These are phyloP conservation scores for Calonectria hawksworthii DNA, from an alignment of 2,329 filamentous ascomycete species.

Conservation along the genomic window DNA sequence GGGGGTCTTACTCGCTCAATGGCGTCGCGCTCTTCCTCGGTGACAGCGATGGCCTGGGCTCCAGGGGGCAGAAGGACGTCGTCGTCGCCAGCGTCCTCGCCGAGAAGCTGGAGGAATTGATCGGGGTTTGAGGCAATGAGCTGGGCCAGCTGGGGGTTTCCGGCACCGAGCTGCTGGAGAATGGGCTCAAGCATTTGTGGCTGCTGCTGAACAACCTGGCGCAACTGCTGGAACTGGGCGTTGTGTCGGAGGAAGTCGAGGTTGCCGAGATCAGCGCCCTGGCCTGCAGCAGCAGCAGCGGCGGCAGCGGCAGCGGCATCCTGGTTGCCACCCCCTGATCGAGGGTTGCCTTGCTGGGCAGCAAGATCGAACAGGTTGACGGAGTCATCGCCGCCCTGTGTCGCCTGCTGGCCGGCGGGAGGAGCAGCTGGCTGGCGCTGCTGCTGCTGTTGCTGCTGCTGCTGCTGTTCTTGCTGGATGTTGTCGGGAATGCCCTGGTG, in stretches of 20 bases:
- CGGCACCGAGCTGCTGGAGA: slow-evolving; percentile 92
- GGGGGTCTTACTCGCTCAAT: slow-evolving; percentile 85
- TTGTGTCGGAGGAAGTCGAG: slow-evolving; percentile 96
- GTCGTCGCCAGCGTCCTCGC: slow-evolving; percentile 89
- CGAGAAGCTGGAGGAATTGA: slow-evolving; percentile 90
- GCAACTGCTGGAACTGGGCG: slow-evolving; percentile 96
- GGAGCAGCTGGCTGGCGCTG: slow-evolving; percentile 55
- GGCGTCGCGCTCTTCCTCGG: slow-evolving; percentile 95
- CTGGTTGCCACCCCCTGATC: slow-evolving; percentile 58
- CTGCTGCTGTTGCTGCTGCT: slow-evolving; percentile 64
- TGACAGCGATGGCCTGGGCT: slow-evolving; percentile 90
- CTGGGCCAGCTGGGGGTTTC: slow-evolving; percentile 94
- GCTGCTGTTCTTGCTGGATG: slow-evolving; percentile 79
- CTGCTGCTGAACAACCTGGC: slow-evolving; percentile 97
- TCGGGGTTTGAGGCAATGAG: slow-evolving; percentile 94
- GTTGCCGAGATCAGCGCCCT: slow-evolving; percentile 75
- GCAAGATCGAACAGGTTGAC: slow-evolving; percentile 96
- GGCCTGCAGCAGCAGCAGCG: slow-evolving; percentile 64
- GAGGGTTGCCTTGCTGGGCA: slow-evolving; percentile 75
- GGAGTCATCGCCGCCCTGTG: slow-evolving; percentile 71
- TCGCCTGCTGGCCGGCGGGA: slow-evolving; percentile 53
- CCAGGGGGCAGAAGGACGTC: slow-evolving; percentile 84
- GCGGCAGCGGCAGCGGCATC: slow-evolving; percentile 59
- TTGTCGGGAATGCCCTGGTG: slow-evolving; percentile 89
- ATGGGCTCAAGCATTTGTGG: slow-evolving; percentile 99